phyloP scores from a whole-genome alignment of 192 early-diverging fungal species.

The Coemansia sp. region DNA sequence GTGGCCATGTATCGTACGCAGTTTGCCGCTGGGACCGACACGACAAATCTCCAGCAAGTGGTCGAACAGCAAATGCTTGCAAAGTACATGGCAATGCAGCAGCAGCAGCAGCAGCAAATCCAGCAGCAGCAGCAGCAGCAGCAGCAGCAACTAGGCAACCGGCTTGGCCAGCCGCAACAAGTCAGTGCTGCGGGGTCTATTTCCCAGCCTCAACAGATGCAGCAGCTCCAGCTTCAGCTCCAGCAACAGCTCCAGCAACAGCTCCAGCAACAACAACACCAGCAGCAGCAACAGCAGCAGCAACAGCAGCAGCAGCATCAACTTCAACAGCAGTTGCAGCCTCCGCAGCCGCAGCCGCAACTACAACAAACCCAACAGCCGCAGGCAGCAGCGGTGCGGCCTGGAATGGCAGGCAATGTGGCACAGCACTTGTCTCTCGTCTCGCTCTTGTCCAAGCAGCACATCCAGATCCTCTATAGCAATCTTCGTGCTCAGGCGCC shows the following conservation, averaged over 20 bases:
- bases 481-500: conserved; percentile 26
- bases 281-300: conserved; percentile 12
- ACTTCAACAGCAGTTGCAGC: too few relatives aligned
- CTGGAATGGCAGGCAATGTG: conserved; percentile 2
- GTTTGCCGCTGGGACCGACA: conserved; percentile 7
- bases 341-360: too few relatives aligned
- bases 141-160: conserved; percentile 5
- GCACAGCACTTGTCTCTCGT: conserved; percentile 34
- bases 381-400: background rate
- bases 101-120: conserved; percentile 2
- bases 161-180: background rate
- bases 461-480: conserved; percentile 23
- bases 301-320: background rate
- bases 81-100: conserved; percentile 17
- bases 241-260: conserved; percentile 17
- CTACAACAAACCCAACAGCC: background rate
- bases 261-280: conserved; percentile 37
- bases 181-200: background rate
- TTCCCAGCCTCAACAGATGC: conserved; percentile 16
- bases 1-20: conserved; percentile 18
- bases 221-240: conserved; percentile 1
- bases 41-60: conserved; percentile 5
- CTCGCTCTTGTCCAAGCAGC: conserved; percentile 17
- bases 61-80: conserved; percentile 24
- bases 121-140: conserved; percentile 18